Conservation (phyloP, 139 green algal genomes). For the Chlorella vulgaris region DNA sequence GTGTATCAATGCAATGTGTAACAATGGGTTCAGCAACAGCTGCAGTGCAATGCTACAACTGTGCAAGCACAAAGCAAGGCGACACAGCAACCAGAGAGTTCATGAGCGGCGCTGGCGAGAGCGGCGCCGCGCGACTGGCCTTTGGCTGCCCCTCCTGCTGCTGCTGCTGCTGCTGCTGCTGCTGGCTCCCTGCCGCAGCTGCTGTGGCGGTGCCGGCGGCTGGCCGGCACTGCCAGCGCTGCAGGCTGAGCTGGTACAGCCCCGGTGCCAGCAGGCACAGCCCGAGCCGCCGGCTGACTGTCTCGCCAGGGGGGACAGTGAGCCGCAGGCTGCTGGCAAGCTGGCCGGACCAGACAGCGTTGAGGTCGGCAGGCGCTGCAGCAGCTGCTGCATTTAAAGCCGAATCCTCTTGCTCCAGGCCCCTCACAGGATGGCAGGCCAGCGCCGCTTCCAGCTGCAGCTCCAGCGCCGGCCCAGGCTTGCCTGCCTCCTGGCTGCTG, state of each 20-base stretch:
- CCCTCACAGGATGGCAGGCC: constrained; percentile 8
- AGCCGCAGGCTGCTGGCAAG: constrained; percentile 16
- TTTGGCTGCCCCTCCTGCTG: not conserved
- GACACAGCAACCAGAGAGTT: constrained; percentile 32
- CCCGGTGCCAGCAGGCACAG: constrained; percentile 42
- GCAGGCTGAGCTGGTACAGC: constrained; percentile 35
- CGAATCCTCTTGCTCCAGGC: not conserved
- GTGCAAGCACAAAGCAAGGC: constrained; percentile 31
- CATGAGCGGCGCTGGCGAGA: not conserved
- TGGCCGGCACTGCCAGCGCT: constrained; percentile 23
- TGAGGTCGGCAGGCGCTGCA: not conserved
- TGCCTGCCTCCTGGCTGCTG: not conserved
- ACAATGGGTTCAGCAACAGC: not conserved
- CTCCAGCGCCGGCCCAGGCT: not conserved
- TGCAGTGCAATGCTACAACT: not conserved
- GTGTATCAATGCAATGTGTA: not conserved
- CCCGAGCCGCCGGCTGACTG: constrained; percentile 16
- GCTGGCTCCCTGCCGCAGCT: not conserved
- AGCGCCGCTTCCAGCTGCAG: constrained; percentile 6
- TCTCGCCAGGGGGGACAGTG: not conserved
- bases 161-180: constrained; percentile 6
- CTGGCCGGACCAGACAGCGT: constrained; percentile 28
- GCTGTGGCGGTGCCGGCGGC: not conserved
- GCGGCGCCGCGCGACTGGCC: not conserved
- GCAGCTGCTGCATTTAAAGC: not conserved